Evolutionary conservation across 2,329 filamentous ascomycete species (phyloP), one percentile per base, ranked within the genome.

Genomic region (Colletotrichum sublineola): DNA sequence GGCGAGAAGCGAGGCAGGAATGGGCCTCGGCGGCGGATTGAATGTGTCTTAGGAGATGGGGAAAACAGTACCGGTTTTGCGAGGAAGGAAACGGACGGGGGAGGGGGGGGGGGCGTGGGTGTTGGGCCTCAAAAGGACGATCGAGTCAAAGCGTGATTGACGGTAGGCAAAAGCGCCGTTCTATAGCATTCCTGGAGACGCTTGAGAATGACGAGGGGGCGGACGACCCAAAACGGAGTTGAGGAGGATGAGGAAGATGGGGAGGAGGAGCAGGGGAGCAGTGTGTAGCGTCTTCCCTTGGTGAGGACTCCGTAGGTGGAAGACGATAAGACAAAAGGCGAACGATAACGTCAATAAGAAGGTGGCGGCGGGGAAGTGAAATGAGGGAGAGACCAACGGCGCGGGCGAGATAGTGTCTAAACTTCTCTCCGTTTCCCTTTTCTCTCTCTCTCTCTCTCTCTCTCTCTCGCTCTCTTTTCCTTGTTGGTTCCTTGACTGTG

Each of bases 131-230:
- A 58, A 44, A 38, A 57, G 15, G 42, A 67, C 29, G 44, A 55
- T 63, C 66, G 60, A 69, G 66, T 69, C 53, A 72, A 72, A 69
- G 66, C 60, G 60, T 61, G 69, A 53, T 61, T 69, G 60, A 72
- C 46, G 60, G 55, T 53, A 69, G 60, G 66, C 60, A 60, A 69
- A 53, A 63, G 64, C 58, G 68, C 50, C 48, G 60, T 69, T 61
- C 60, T 72, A 64, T 29, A 53, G 50, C 44, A 50, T 67, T 67
- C 66, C 61, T 64, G 60, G 55, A 66, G 53, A 64, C 60, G 66
- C 69, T 72, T 56, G 66, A 61, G 66, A 69, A 65, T 72, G 66
- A 72, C 66, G 66, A 69, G 69, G 60, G 50, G 69, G 65, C 69
- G 66, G 60, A 64, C 69, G 60, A 48, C 46, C 65, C 69, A 69